A percentile compares a stretch with the other conserved stretches of the same genome.
phyloP scores from a whole-genome alignment of 768 basidiomycete species.

The Kwoniella bestiolae region DNA sequence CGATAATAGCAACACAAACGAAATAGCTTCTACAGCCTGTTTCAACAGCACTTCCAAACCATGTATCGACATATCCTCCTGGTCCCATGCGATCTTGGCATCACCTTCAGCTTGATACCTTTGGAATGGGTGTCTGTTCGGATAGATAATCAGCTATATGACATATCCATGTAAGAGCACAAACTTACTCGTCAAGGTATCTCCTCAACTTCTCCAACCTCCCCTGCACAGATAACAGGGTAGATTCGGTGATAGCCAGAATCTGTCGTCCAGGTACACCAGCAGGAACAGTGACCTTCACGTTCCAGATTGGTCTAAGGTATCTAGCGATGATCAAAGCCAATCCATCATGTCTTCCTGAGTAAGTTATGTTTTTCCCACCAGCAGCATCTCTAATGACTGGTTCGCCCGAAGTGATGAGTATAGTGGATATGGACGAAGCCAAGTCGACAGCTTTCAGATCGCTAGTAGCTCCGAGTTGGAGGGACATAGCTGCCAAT shows the following conservation, averaged over 20 bases:
- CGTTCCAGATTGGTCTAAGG: constrained; percentile 83
- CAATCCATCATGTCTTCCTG: constrained; percentile 85
- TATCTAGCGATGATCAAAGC: constrained; percentile 84
- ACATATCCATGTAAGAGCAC: neutral
- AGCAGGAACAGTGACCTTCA: constrained; percentile 65
- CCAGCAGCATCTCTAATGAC: constrained; percentile 58
- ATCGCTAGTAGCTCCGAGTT: constrained; percentile 30
- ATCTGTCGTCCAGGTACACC: constrained; percentile 59
- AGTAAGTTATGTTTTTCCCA: constrained; percentile 64
- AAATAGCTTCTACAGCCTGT: constrained; percentile 89
- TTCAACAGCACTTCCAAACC: constrained; percentile 65
- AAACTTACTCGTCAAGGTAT: constrained; percentile 43
- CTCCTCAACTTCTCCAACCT: constrained; percentile 39
- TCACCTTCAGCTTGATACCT: constrained; percentile 47
- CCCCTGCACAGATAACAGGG: constrained; percentile 36
- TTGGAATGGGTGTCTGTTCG: constrained; percentile 41
- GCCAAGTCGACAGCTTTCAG: constrained; percentile 34
- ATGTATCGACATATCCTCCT: constrained; percentile 52
- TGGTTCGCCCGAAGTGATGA: constrained; percentile 36
- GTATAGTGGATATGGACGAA: constrained; percentile 33
- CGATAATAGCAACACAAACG: constrained; percentile 86
- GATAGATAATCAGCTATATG: neutral
- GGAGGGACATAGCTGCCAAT: constrained; percentile 42
- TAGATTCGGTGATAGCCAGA: constrained; percentile 53
- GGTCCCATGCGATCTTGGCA: constrained; percentile 51